phyloP scores from a whole-genome alignment of 768 basidiomycete genomes.

The Psilocybe subaeruginosa region DNA sequence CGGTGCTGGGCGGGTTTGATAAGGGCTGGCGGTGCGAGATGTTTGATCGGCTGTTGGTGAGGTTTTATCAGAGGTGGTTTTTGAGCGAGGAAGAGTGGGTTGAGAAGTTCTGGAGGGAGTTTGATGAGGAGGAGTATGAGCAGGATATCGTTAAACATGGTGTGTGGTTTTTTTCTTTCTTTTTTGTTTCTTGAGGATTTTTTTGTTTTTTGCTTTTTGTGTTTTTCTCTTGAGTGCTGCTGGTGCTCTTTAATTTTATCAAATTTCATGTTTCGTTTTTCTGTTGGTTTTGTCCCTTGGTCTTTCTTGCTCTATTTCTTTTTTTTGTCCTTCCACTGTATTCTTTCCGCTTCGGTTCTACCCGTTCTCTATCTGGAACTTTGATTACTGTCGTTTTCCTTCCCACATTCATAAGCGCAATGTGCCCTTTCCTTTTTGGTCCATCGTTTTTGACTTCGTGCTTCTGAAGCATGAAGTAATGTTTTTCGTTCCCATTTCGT shows the following conservation, averaged over 20 bases:
- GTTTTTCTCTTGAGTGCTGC: not conserved
- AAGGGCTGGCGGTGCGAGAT: slow-evolving; percentile 39
- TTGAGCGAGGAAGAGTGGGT: slow-evolving; percentile 40
- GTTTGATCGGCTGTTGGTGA: slow-evolving; percentile 45
- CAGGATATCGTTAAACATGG: slow-evolving; percentile 40
- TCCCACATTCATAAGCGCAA: not conserved
- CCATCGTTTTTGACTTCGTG: no score
- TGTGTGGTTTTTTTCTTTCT: slow-evolving; percentile 21
- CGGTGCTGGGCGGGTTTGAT: slow-evolving; percentile 27
- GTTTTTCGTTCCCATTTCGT: no score
- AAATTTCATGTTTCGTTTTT: not conserved
- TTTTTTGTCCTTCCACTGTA: not conserved
- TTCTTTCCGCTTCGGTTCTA: not conserved
- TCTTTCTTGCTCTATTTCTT: not conserved
- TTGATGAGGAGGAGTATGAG: slow-evolving; percentile 42
- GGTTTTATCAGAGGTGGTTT: slow-evolving; percentile 47
- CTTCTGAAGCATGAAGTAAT: no score
- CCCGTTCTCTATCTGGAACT: not conserved
- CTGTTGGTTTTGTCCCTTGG: no score
- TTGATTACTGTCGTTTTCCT: not conserved
- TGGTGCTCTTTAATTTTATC: not conserved
- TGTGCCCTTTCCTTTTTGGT: no score
- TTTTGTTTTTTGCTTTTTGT: not conserved
- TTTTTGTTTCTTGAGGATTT: not conserved
- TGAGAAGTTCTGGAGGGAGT: slow-evolving; percentile 41